A percentile compares a stretch with the other conserved stretches of the same genome.
Evolutionary conservation across 768 basidiomycete species (phyloP).

Genomic region (Tylopilus sp.): DNA sequence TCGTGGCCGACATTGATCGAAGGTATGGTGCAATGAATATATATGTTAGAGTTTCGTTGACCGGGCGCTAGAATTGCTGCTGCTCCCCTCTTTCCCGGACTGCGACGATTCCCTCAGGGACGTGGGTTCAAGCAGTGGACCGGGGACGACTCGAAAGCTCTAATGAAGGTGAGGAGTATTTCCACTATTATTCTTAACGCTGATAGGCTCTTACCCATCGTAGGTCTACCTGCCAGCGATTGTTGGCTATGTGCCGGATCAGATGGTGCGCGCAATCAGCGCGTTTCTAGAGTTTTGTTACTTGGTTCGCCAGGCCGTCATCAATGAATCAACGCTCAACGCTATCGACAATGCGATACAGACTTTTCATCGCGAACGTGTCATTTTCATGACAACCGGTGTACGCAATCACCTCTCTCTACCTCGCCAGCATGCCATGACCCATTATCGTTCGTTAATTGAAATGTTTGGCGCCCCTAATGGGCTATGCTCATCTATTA

Average conservation of each 20-base stretch:
- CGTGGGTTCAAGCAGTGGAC: too few species aligned
- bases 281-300: not conserved
- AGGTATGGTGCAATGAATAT: too few species aligned
- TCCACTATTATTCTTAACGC: not conserved
- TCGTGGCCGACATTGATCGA: too few species aligned
- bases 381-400: not conserved
- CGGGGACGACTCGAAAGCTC: too few species aligned
- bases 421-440: slow-evolving; percentile 33
- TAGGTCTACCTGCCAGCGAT: not conserved
- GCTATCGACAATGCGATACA: not conserved
- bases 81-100: too few species aligned
- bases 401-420: slow-evolving; percentile 16
- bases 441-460: slow-evolving; percentile 21
- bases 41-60: too few species aligned
- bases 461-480: not conserved
- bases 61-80: too few species aligned
- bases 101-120: too few species aligned
- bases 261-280: not conserved
- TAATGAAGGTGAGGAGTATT: not conserved
- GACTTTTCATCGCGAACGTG: not conserved
- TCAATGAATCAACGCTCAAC: not conserved
- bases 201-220: too few species aligned
- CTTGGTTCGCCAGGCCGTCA: not conserved
- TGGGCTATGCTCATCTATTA: too few species aligned
- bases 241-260: not conserved